Evolutionary conservation across 148 eudicot species (phyloP).

Genomic region (Pouteria glomerata): DNA sequence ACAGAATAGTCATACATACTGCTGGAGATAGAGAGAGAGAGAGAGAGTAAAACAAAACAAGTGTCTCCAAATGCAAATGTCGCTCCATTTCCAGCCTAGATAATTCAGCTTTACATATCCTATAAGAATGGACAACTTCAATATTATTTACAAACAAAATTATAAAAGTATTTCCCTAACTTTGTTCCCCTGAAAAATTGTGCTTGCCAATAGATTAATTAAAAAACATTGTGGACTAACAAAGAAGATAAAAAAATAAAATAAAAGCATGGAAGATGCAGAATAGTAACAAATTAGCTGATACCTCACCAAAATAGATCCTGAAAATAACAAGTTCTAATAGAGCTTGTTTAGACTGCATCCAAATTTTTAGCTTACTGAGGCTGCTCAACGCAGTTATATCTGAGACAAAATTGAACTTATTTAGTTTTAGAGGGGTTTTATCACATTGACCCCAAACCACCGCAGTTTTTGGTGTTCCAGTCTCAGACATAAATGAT

Average conservation of each 20-base stretch:
- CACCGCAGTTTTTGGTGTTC: no score
- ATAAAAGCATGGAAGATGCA: no score
- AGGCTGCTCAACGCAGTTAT: no score
- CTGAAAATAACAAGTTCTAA: not conserved
- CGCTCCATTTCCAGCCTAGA: not conserved
- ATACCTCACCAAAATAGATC: not conserved
- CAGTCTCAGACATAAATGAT: no score
- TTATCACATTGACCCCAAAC: not conserved
- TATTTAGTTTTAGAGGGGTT: no score
- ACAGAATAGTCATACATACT: not conserved
- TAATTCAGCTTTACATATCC: not conserved
- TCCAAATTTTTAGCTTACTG: no score
- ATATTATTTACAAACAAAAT: not conserved
- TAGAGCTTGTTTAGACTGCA: no score
- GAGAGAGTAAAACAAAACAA: not conserved
- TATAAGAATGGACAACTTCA: not conserved
- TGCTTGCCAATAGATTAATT: not conserved
- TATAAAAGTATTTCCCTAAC: not conserved
- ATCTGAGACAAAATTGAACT: no score
- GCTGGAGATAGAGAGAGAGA: not conserved
- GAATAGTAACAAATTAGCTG: no score
- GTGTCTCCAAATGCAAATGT: not conserved
- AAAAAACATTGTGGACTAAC: no score
- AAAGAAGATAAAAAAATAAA: no score
- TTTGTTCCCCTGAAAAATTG: not conserved